Evolutionary conservation across 371 early-diverging fungal species (phyloP).

Genomic region (Mortierella sp.): DNA sequence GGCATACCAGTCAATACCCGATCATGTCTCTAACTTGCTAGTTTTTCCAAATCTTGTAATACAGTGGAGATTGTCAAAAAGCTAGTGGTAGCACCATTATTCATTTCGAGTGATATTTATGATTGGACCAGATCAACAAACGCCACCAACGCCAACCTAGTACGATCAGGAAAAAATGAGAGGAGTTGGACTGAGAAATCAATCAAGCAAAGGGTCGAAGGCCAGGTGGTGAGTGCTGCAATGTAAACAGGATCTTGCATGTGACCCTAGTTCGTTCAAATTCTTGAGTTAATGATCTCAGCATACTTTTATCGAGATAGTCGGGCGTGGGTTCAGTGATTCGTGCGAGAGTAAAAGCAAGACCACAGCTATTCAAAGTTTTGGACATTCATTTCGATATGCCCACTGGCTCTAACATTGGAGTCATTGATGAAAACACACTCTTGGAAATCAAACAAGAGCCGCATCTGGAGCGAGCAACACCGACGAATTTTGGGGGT

Average conservation of each 20-base stretch:
- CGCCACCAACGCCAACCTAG: slow-evolving; percentile 6
- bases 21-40: neutral
- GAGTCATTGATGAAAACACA: slow-evolving; percentile 22
- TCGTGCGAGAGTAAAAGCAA: slow-evolving; percentile 22
- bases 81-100: slow-evolving; percentile 6
- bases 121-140: slow-evolving; percentile 17
- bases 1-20: neutral
- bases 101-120: neutral
- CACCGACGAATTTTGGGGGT: neutral
- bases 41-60: neutral
- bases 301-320: neutral
- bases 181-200: slow-evolving; percentile 14
- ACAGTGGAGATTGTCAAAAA: slow-evolving; percentile 21
- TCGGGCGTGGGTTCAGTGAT: slow-evolving; percentile 16
- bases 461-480: neutral
- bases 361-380: slow-evolving; percentile 15
- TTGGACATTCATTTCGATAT: slow-evolving; percentile 6
- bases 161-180: neutral
- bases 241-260: neutral
- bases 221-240: slow-evolving; percentile 12
- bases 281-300: too few species aligned
- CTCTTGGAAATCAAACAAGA: slow-evolving; percentile 16
- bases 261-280: too few species aligned
- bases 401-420: neutral
- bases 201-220: slow-evolving; percentile 13